phyloP scores from a whole-genome alignment of 2,329 filamentous ascomycete genomes.

The Tolypocladium pustulatum region DNA sequence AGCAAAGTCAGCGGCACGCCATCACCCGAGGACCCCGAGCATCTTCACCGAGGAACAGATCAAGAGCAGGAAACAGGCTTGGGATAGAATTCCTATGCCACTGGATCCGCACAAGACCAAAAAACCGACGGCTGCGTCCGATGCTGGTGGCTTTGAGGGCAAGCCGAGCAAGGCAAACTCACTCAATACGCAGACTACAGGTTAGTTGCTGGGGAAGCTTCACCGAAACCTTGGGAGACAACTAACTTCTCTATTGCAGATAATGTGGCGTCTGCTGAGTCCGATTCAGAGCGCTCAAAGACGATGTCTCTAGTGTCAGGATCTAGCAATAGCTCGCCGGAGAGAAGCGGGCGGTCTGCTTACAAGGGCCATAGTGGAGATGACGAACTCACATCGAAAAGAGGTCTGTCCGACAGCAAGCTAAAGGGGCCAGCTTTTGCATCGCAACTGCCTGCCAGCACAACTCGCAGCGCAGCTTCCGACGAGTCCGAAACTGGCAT shows the following conservation, averaged over 20 bases:
- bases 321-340: neutral
- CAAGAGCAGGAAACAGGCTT: conserved; percentile 18
- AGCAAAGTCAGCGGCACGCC: neutral
- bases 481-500: neutral
- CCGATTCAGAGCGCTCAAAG: neutral
- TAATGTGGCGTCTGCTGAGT: no score
- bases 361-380: neutral
- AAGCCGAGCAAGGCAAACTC: neutral
- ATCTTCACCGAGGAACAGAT: conserved; percentile 20
- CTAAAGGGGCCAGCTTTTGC: neutral
- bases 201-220: neutral
- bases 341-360: neutral
- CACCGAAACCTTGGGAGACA: no score
- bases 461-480: neutral
- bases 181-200: neutral
- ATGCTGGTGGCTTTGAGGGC: neutral
- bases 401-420: neutral
- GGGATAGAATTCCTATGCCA: conserved; percentile 24
- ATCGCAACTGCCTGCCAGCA: no score
- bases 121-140: neutral
- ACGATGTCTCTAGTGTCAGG: neutral
- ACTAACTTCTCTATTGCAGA: neutral
- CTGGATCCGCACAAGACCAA: conserved; percentile 10
- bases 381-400: neutral
- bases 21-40: conserved; percentile 8